Conservation (phyloP, 164 flowering plant species). For the Piper longum region DNA sequence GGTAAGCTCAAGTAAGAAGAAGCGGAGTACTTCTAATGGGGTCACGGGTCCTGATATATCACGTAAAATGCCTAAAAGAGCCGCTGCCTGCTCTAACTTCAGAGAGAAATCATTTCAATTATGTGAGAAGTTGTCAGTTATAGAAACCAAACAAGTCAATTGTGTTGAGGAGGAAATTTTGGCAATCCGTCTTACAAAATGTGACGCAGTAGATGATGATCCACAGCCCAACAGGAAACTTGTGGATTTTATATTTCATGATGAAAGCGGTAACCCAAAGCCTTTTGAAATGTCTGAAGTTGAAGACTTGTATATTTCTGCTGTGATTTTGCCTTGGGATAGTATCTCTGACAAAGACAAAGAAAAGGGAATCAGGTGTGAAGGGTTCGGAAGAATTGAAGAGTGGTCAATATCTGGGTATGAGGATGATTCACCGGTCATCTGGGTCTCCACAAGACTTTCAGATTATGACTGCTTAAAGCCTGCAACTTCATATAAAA, state of each 20-base stretch:
- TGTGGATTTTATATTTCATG: constrained; percentile 55
- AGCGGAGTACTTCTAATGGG: constrained; percentile 11
- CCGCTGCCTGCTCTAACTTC: constrained; percentile 62
- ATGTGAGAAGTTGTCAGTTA: constrained; percentile 20
- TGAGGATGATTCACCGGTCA: constrained; percentile 68
- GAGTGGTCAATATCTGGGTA: constrained; percentile 84
- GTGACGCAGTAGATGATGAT: constrained; percentile 21
- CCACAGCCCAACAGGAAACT: constrained; percentile 54
- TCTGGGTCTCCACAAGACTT: constrained; percentile 73
- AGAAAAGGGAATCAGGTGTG: constrained; percentile 53
- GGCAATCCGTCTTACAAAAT: constrained; percentile 42
- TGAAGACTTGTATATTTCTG: constrained; percentile 51
- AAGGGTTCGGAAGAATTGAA: constrained; percentile 81
- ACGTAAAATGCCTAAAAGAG: constrained; percentile 57
- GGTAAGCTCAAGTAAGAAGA: constrained; percentile 7
- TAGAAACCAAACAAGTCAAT: constrained; percentile 32
- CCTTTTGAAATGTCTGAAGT: constrained; percentile 69
- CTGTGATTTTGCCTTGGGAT: constrained; percentile 46
- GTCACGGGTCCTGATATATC: constrained; percentile 8
- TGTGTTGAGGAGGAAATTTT: constrained; percentile 46
- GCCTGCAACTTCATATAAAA: constrained; percentile 51
- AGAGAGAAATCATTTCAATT: constrained; percentile 44
- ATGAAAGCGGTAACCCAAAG: constrained; percentile 39
- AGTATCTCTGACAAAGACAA: constrained; percentile 34
- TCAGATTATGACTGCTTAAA: constrained; percentile 75